A percentile compares a stretch with the other conserved stretches of the same genome.
These are phyloP conservation scores for Paracamarosporium sp. DNA, from an alignment of 2,329 filamentous ascomycete genomes.

Conservation along the genomic window DNA sequence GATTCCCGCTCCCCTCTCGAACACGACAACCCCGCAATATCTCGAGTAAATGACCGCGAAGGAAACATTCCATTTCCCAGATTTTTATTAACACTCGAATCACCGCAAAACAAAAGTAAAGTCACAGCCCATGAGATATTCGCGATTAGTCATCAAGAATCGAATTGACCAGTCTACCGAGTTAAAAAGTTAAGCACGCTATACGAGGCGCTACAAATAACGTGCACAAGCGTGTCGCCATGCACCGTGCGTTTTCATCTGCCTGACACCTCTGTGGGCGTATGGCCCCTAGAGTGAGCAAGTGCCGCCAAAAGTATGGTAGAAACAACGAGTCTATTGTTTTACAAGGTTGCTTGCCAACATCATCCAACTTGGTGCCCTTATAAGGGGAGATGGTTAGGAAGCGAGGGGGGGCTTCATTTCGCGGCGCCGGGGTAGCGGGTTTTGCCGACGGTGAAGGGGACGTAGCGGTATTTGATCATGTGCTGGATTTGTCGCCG, in stretches of 20 bases:
- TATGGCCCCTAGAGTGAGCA: conserved; percentile 17
- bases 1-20: no score
- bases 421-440: conserved; percentile 40
- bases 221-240: conserved; percentile 4
- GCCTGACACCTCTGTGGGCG: not conserved
- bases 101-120: no score
- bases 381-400: not conserved
- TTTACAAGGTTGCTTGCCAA: conserved; percentile 23
- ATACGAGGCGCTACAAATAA: conserved; percentile 3
- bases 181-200: conserved; percentile 1
- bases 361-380: conserved; percentile 11
- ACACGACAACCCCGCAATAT: no score
- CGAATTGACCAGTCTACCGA: not conserved
- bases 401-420: conserved; percentile 21
- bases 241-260: not conserved
- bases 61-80: no score
- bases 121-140: no score
- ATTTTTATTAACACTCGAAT: no score
- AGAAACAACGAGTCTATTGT: conserved; percentile 29
- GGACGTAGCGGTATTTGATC: conserved; percentile 99
- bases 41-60: no score
- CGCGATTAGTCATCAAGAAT: conserved; percentile 8
- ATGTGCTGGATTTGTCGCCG: conserved; percentile 99
- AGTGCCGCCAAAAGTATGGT: conserved; percentile 18
- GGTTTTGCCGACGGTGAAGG: conserved; percentile 86